Conservation (phyloP, 306 rosid genomes). For the Astragalus membranaceus region DNA sequence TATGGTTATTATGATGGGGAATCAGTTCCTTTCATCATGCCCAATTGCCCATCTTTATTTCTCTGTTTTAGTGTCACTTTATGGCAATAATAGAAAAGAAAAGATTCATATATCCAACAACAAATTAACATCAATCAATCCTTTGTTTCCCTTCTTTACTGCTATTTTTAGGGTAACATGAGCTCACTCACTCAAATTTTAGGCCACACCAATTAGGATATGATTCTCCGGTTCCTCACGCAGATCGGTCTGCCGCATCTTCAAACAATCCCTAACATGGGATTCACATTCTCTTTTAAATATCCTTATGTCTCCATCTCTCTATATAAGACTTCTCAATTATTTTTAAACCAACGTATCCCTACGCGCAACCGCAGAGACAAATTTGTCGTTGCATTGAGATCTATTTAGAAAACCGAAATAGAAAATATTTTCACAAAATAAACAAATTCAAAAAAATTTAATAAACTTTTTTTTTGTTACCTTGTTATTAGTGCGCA, state of each 20-base stretch:
- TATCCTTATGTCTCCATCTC: no score
- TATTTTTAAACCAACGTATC: no score
- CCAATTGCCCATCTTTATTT: constrained; percentile 37
- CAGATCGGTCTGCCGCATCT: constrained; percentile 22
- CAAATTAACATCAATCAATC: not conserved
- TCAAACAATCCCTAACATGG: not conserved
- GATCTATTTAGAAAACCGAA: no score
- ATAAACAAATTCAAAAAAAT: no score
- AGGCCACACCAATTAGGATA: not conserved
- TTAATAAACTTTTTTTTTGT: no score
- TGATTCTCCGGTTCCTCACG: constrained; percentile 6
- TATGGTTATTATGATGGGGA: constrained; percentile 21
- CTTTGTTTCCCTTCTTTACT: not conserved
- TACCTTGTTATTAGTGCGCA: no score
- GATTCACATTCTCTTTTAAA: no score
- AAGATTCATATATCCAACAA: constrained; percentile 48
- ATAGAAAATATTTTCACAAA: no score
- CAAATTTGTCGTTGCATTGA: no score
- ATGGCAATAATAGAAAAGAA: constrained; percentile 63
- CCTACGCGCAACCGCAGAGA: no score
- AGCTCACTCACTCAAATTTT: not conserved
- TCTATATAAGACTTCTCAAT: not conserved
- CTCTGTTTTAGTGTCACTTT: constrained; percentile 22
- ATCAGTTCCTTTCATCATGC: constrained; percentile 41
- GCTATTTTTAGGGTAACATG: constrained; percentile 3